phyloP scores from a whole-genome alignment of 495 filamentous ascomycete species.

The Penicillium atrosanguineum region DNA sequence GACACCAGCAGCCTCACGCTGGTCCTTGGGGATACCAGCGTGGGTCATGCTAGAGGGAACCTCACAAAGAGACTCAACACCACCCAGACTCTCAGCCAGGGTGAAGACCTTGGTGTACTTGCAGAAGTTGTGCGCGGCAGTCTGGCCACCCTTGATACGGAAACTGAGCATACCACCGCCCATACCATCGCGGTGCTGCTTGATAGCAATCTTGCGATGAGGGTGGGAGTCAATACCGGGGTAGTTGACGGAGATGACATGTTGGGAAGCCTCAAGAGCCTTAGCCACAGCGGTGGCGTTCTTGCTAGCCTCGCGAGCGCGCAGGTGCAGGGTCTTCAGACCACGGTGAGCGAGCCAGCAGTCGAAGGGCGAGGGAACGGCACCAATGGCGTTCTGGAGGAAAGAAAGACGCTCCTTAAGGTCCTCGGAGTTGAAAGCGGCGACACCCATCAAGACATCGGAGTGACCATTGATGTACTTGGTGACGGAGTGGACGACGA shows the following conservation, averaged over 20 bases:
- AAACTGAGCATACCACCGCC: conserved; percentile 98
- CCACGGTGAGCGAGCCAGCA: conserved; percentile 99
- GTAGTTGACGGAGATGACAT: conserved; percentile 91
- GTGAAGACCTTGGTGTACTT: conserved; percentile 86
- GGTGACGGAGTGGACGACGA: conserved; percentile 98
- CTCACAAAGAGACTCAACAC: conserved; percentile 89
- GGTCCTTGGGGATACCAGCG: conserved; percentile 84
- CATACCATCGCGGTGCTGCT: conserved; percentile 92
- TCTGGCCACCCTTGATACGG: conserved; percentile 85
- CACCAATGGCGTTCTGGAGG: conserved; percentile 96
- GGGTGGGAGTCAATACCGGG: conserved; percentile 85
- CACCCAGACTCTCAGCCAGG: conserved; percentile 88
- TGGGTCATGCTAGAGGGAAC: conserved; percentile 95
- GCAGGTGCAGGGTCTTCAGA: conserved; percentile 93
- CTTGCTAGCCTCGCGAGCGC: conserved; percentile 74
- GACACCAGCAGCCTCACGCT: conserved; percentile 90
- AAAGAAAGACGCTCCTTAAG: conserved; percentile 77
- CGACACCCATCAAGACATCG: conserved; percentile 97
- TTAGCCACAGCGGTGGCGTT: conserved; percentile 79
- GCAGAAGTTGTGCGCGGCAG: conserved; percentile 89
- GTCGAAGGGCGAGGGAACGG: conserved; percentile 92
- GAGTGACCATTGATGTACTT: conserved; percentile 99
- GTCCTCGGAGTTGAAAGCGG: conserved; percentile 86
- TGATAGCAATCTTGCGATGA: conserved; percentile 76
- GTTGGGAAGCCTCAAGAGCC: conserved; percentile 73